These are phyloP conservation scores for Kitagawia praeruptora DNA, from an alignment of 129 eudicot genomes.

Conservation along the genomic window DNA sequence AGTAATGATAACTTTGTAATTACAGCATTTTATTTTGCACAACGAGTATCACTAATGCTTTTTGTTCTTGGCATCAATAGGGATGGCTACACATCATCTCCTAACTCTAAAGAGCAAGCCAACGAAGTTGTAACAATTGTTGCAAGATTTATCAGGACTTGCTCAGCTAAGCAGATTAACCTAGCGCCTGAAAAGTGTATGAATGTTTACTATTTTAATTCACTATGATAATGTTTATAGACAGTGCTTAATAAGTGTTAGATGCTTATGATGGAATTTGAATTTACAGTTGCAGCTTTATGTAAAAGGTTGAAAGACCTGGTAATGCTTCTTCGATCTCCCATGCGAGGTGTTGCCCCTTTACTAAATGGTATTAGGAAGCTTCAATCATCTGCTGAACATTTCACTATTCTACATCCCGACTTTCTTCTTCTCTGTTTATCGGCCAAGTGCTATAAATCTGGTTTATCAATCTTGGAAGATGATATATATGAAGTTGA, in stretches of 20 bases:
- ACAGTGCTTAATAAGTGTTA: not conserved
- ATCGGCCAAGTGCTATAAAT: constrained; percentile 66
- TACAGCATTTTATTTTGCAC: not conserved
- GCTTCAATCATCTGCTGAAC: constrained; percentile 64
- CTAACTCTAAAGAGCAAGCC: constrained; percentile 48
- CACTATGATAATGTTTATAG: not conserved
- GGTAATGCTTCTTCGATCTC: constrained; percentile 50
- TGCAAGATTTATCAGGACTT: constrained; percentile 62
- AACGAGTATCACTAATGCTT: not conserved
- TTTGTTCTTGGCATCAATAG: constrained; percentile 22
- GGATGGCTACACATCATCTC: constrained; percentile 74
- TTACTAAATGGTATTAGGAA: constrained; percentile 63
- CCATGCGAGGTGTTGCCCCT: constrained; percentile 84
- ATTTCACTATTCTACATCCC: constrained; percentile 72
- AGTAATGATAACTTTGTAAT: not conserved
- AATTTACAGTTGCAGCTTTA: constrained; percentile 58
- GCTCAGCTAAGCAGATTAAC: constrained; percentile 67
- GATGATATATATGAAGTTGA: constrained; percentile 78
- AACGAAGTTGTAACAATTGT: constrained; percentile 40
- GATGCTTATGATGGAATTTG: constrained; percentile 9
- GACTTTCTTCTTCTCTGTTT: constrained; percentile 83
- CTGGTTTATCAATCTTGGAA: constrained; percentile 62
- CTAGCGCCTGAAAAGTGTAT: constrained; percentile 80
- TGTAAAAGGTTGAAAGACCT: constrained; percentile 73
- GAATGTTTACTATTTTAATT: not conserved